A percentile compares a stretch with the other conserved stretches of the same genome.
phyloP scores from a whole-genome alignment of 2,329 filamentous ascomycete genomes.

The Diplodia mutila region DNA sequence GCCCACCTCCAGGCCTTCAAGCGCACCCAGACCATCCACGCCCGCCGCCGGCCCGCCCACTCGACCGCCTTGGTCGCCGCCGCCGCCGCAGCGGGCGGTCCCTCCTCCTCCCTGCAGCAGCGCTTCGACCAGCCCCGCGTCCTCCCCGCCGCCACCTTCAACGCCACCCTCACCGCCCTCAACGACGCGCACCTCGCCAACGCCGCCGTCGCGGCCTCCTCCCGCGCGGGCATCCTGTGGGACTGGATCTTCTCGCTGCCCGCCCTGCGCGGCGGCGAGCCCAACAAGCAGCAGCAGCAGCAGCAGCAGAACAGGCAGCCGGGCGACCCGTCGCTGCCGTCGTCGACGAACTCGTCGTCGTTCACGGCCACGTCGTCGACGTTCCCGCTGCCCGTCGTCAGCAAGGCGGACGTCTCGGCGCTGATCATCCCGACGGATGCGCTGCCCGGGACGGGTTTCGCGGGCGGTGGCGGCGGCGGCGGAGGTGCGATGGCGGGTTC shows the following conservation, averaged over 20 bases:
- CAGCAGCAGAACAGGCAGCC: background rate
- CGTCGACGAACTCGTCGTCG: background rate
- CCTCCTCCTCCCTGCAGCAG: too few species aligned
- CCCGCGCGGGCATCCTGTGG: conserved; percentile 50
- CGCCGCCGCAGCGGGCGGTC: background rate
- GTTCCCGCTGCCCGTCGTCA: conserved; percentile 48
- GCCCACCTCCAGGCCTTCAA: conserved; percentile 66
- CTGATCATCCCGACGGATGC: conserved; percentile 46
- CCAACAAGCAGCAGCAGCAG: background rate
- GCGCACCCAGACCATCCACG: conserved; percentile 71
- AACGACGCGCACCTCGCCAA: conserved; percentile 58
- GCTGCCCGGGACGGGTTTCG: background rate
- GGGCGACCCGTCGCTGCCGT: background rate
- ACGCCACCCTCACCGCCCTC: conserved; percentile 73
- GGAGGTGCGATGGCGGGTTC: too few species aligned
- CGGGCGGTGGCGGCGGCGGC: too few species aligned
- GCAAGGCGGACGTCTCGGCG: conserved; percentile 61
- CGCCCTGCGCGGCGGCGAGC: conserved; percentile 48
- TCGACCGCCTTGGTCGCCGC: conserved; percentile 50
- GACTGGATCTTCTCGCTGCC: conserved; percentile 75
- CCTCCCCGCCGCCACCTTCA: conserved; percentile 65
- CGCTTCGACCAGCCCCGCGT: conserved; percentile 48
- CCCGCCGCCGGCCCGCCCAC: conserved; percentile 65
- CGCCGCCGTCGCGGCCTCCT: background rate
- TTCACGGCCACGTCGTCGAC: background rate